Base-by-base conservation (phyloP, 2,329 filamentous ascomycete species). In the Trichoderma harzianum region DNA sequence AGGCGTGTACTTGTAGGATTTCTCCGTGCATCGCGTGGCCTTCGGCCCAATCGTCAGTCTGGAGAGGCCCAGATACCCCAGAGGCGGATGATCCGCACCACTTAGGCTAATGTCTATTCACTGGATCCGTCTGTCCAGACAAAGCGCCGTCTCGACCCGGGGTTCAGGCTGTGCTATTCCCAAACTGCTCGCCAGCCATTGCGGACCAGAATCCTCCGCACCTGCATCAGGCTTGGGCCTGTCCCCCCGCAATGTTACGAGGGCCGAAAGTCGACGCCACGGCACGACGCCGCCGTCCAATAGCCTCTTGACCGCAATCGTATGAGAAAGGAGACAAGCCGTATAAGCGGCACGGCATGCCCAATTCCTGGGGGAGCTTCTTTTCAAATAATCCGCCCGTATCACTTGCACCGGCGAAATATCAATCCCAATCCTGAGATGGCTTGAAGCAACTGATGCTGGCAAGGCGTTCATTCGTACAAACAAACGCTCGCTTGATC, bases 71-170 rank as follows among this genome's bases (percentile, higher is more conserved):
- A 34, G 36, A n/a, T 69, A 21, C 66, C 66, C 57, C 55, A 69
- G 66, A 62, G 66, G 66, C 55, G 66, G 66, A 69, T 61, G 55
- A 69, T 69, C 57, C 57, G 66, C 66, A 43, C 39, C 66, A 69
- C 66, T 69, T 69, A 69, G 66, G 55, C 66, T 69, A 69, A 69
- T 69, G 21, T 69, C 57, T 69, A 69, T 69, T 62, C 66, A 62
- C 21, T 62, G 66, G 66, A 69, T 28, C 66, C 66, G 26, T 53
- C 39, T 32, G 39, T 11, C 28, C 28, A 61, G 28, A n/a, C 66
- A 26, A 61, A 47, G 55, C 66, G 53, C 58, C 65, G 53, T 30
- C 63, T 55, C 39, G 63, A 26, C 63, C 63, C 43, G 16, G 43
- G 64, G 64, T 24, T 58, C 21, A n/a, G 26, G 36, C 36, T 43